Evolutionary conservation across 768 basidiomycete species (phyloP), one percentile per base, ranked within the genome.

Genomic region (Trametes cinnabarina): DNA sequence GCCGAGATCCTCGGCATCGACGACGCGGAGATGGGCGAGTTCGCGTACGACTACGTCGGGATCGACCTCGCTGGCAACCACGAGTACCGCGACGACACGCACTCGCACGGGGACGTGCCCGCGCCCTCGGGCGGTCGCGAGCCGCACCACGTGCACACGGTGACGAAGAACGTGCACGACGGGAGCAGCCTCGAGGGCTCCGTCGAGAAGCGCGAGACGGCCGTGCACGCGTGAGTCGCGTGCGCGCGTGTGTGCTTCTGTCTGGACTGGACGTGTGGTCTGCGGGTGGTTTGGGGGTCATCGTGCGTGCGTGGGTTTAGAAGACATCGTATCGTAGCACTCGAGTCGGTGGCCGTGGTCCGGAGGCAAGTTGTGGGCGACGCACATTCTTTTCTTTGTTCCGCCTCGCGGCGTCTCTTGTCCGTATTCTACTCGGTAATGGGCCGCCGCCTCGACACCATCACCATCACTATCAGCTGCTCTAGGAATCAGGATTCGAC

Each of bases 1-100:
- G 77, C 78, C 8, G 89, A 91, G 73, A 83, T 87, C 39, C 75
- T 96, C 46, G 94, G 95, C 56, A 85, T 96, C 64, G 95, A 98
- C 73, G 90, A 93, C 68, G 71, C 77, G 15, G 76, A 83, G 73
- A 75, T 81, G 68, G 82, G 83, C 63, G 81, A 83, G 71, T 81
- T 76, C 64, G 76, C 79, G 47, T 79, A 79, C 70, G 79, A 81
- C 69, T 82, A 78, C 65, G 78, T 81, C 62, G 79, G 74, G 19
- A 65, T 83, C 63, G 69, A 71, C 61, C 61, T 62, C 53, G 55
- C 55, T 48, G 51, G 42, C 3, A 20, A n/a, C 42, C 66, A 68
- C 61, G 60, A 42, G 32, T 69, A 63, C 65, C 61, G 51, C 53
- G 68, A 68, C 61, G 68, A 71, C 62, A 67, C 66, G 28, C 67